phyloP scores from a whole-genome alignment of 108 stramenopile species.

The Skeletonema marinoi region DNA sequence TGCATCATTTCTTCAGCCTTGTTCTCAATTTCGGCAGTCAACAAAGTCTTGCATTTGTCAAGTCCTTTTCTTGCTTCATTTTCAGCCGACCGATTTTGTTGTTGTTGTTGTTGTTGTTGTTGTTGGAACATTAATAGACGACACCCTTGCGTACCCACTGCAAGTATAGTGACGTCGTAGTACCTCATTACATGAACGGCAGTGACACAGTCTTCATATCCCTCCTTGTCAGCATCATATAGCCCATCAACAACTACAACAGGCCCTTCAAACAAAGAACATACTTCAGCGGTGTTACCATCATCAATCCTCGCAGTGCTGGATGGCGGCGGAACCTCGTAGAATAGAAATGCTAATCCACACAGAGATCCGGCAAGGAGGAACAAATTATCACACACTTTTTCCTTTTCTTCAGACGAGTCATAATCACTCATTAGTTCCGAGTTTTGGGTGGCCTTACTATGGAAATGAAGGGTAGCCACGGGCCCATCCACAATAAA shows the following conservation, averaged over 20 bases:
- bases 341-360: conserved; percentile 52
- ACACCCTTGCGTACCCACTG: conserved; percentile 37
- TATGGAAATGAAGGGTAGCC: conserved; percentile 40
- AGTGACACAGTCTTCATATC: conserved; percentile 41
- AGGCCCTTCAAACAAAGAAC: conserved; percentile 35
- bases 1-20: conserved; percentile 4
- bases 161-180: conserved; percentile 2
- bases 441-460: neutral
- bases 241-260: conserved; percentile 43
- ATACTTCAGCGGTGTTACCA: neutral
- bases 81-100: neutral
- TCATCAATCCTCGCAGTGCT: neutral
- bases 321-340: conserved; percentile 22
- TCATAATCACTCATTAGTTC: neutral
- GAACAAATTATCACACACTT: conserved; percentile 2
- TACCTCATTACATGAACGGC: conserved; percentile 25
- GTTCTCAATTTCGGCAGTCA: conserved; percentile 10
- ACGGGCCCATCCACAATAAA: conserved; percentile 49
- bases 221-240: conserved; percentile 18
- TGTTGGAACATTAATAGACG: conserved; percentile 33
- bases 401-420: neutral
- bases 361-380: conserved; percentile 47
- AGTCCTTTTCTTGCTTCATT: neutral
- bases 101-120: neutral
- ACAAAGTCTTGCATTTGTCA: neutral